Evolutionary conservation across 1,139 yeast species (phyloP).

Genomic region (Protomyces gravidus): DNA sequence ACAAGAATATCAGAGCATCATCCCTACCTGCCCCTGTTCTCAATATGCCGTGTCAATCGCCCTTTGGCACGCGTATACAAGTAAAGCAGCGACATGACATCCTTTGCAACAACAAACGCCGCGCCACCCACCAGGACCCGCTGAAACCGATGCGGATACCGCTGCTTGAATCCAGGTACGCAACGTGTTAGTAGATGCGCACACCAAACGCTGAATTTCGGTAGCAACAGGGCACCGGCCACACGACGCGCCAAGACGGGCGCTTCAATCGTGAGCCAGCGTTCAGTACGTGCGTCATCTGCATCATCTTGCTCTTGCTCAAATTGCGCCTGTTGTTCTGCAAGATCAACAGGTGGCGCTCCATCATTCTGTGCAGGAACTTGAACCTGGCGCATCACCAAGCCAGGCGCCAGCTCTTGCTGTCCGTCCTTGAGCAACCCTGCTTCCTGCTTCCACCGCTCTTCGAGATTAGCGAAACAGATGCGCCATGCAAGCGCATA

Average conservation of each 20-base stretch:
- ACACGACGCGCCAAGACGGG: slow-evolving; percentile 24
- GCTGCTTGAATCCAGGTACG: slow-evolving; percentile 3
- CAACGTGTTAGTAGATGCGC: slow-evolving; percentile 4
- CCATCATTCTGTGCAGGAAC: not conserved
- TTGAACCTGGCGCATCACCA: slow-evolving; percentile 8
- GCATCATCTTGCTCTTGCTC: slow-evolving; percentile 4
- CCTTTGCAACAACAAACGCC: slow-evolving; percentile 18
- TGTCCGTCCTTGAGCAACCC: slow-evolving; percentile 5
- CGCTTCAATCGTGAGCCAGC: slow-evolving; percentile 27
- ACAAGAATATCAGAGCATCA: no score
- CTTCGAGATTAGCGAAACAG: slow-evolving; percentile 8
- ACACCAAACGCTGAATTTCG: slow-evolving; percentile 12
- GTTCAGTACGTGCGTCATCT: slow-evolving; percentile 20
- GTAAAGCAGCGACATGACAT: slow-evolving; percentile 13
- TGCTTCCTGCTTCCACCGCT: slow-evolving; percentile 22
- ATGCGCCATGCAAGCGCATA: slow-evolving; percentile 20
- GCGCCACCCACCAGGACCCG: slow-evolving; percentile 19
- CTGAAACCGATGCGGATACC: slow-evolving; percentile 23
- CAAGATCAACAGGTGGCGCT: not conserved
- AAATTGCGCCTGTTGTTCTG: not conserved
- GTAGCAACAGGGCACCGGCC: slow-evolving; percentile 27
- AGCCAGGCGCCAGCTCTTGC: slow-evolving; percentile 15
- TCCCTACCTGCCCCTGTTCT: not conserved
- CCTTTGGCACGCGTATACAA: slow-evolving; percentile 27
- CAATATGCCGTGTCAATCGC: slow-evolving; percentile 18